Conservation (phyloP, 148 eudicot genomes). For the Rhododendron simsii region DNA sequence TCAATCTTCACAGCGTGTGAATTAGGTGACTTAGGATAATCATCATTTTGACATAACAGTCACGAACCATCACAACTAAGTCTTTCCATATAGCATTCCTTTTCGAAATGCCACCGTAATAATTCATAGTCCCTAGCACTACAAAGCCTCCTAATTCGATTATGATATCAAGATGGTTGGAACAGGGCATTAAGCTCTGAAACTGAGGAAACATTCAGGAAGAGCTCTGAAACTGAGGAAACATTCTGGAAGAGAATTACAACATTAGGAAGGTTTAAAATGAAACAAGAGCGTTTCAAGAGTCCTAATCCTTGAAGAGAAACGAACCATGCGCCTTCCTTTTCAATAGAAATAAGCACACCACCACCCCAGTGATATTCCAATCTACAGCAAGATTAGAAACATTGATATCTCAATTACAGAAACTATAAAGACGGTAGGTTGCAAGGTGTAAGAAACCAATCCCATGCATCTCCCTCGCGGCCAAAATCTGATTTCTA, state of each 20-base stretch:
- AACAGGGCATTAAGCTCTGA: background rate
- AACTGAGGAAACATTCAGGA: too few relatives aligned
- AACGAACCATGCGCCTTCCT: background rate
- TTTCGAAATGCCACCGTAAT: background rate
- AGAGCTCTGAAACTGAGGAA: too few relatives aligned
- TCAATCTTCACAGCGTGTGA: too few relatives aligned
- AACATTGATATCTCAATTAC: background rate
- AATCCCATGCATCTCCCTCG: background rate
- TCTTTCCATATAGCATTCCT: background rate
- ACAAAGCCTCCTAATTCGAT: background rate
- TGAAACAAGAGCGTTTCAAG: background rate
- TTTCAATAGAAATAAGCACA: background rate
- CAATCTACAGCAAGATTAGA: background rate
- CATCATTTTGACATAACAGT: too few relatives aligned
- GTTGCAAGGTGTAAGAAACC: background rate
- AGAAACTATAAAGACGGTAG: background rate
- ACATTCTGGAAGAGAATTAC: background rate
- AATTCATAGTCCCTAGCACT: background rate
- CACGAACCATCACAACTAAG: background rate
- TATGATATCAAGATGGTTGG: background rate
- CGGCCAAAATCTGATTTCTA: constrained; percentile 16
- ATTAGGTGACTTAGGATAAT: too few relatives aligned
- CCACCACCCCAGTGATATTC: background rate
- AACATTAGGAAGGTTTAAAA: background rate
- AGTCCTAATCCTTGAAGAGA: background rate